Evolutionary conservation across 2,329 filamentous ascomycete species (phyloP), one percentile per base, ranked within the genome.

Genomic region (Lecanoromycetidae sp.): DNA sequence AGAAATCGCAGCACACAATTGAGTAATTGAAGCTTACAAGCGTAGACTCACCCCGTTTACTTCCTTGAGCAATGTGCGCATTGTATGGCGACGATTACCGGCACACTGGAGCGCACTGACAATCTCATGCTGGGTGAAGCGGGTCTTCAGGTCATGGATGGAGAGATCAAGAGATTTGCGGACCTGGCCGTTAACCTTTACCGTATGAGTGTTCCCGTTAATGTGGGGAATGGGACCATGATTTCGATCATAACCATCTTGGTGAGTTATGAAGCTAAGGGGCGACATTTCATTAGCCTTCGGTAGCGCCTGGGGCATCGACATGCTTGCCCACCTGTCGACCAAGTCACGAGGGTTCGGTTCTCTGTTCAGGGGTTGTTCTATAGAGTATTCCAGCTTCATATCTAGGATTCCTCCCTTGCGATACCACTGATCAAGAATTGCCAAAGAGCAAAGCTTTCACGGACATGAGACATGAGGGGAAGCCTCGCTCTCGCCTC

Each of bases 21-120:
- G n/a, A n/a, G n/a, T n/a, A n/a, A n/a, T n/a, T n/a, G n/a, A n/a
- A n/a, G n/a, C n/a, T n/a, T n/a, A n/a, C n/a, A n/a, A n/a, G n/a
- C n/a, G n/a, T n/a, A n/a, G n/a, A n/a, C n/a, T n/a, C 34, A 79
- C 70, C 0, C 76, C 76, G 27, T 68, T 62, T 4, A 79, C 75
- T 58, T 79, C 75, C 55, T 75, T 76, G 22, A 77, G 60, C 52
- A 70, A 63, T 1, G 73, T 78, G 22, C 75, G 71, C 75, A 79
- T 79, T 2, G 73, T 75, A 56, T 79, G 75, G 9, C 76, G 68
- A 6, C 76, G 63, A 54, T 79, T 79, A 17, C 76, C 76, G 3
- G 76, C 75, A 53, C 76, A 79, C 62, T 77, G 74, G 1, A 79
- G 62, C 1, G 73, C 71, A 51, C 72, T 75, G n/a, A 71, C 63